Base-by-base conservation (phyloP, 345 rosid genomes). In the Linum lewisii region DNA sequence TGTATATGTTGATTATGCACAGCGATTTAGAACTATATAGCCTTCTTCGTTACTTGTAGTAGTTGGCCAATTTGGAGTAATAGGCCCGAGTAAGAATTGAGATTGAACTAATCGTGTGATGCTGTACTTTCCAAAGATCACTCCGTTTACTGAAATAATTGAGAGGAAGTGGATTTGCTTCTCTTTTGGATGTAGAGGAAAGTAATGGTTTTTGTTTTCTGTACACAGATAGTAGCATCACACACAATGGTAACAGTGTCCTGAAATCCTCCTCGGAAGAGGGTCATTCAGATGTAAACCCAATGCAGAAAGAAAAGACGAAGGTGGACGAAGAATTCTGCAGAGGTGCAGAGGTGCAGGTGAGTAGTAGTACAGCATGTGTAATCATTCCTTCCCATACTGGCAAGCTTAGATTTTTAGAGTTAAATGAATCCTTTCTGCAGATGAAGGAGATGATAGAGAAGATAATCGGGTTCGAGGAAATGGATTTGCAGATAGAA, bases 401-500 rank as follows among this genome's bases (percentile, higher is more conserved):
- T 23, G 26, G 24, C 44, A 14, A 19, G 3, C 13, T 5, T 4
- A 32, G 19, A 63, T 56, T 52, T 82, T 68, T 78, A 74, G 73
- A 83, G 84, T 50, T 54, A 84, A 51, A 53, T 62, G 32, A 54
- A 25, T 18, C 38, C 52, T 4, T 49, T 63, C 54, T 60, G 70
- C 84, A 93, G 99, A 78, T 87, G 89, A 84, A 77, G 67, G 84
- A 82, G 62, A 83, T 86, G 26, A 82, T 80, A 57, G 82, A 83
- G 38, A 93, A 71, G 71, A 78, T 93, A 54, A 61, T 47, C 15
- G 76, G 62, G 44, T 89, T 93, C 50, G 97, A 89, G 82, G 84
- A 82, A 75, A 32, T 93, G 69, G 99, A 87, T 77, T 62, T 82
- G 70, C 79, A 74, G 73, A 81, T 87, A 84, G 99, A 93, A 86